Conservation (phyloP, 2,329 filamentous ascomycete species). For the Nothophaeocryptopus gaeumannii region DNA sequence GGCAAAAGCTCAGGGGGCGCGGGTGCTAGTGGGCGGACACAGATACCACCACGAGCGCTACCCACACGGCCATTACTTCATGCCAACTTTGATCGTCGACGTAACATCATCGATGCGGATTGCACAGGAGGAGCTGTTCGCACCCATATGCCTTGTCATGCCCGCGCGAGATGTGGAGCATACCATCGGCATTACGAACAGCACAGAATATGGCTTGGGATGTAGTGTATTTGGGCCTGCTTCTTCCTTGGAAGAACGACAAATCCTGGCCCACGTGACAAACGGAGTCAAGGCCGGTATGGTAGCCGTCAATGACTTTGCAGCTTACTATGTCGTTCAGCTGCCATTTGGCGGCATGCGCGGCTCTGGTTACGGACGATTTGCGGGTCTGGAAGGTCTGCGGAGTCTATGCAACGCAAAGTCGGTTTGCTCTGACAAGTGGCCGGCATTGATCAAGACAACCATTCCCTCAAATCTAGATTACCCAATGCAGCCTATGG, state of each 20-base stretch:
- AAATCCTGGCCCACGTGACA: conserved; percentile 63
- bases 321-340: conserved; percentile 86
- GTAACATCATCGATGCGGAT: conserved; percentile 84
- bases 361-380: conserved; percentile 85
- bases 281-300: conserved; percentile 74
- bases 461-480: conserved; percentile 75
- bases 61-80: conserved; percentile 84
- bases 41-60: conserved; percentile 69
- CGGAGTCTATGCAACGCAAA: conserved; percentile 84
- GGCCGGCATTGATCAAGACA: conserved; percentile 59
- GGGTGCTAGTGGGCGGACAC: conserved; percentile 75
- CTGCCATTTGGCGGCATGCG: conserved; percentile 89
- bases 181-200: conserved; percentile 76
- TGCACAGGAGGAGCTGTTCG: conserved; percentile 88
- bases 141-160: conserved; percentile 84
- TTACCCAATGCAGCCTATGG: conserved; percentile 65
- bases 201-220: conserved; percentile 79
- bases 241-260: conserved; percentile 45
- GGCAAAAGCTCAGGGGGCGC: conserved; percentile 75
- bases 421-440: conserved; percentile 76
- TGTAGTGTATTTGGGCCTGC: conserved; percentile 77
- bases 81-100: conserved; percentile 84
- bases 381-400: conserved; percentile 86
- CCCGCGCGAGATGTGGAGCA: conserved; percentile 63
- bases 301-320: conserved; percentile 95